Evolutionary conservation across 129 eudicot genomes (phyloP).

Genomic region (Centella asiatica): DNA sequence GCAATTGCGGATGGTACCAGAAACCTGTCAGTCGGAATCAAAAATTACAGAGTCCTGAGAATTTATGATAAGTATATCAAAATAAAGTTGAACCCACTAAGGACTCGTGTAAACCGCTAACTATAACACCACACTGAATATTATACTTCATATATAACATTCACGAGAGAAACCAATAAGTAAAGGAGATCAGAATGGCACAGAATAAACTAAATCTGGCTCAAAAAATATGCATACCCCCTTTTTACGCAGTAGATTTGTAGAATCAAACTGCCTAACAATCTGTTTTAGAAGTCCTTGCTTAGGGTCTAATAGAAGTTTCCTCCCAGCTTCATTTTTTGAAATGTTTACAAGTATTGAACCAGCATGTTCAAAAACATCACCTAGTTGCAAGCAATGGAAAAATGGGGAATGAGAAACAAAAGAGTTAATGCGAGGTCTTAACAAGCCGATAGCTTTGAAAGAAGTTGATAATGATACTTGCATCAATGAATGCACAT

Average conservation of each 20-base stretch:
- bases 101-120: too few relatives aligned
- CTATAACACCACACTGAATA: too few relatives aligned
- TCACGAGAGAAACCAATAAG: not conserved
- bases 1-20: slow-evolving; percentile 95
- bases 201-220: not conserved
- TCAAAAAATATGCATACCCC: slow-evolving; percentile 47
- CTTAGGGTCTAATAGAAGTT: slow-evolving; percentile 68
- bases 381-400: too few relatives aligned
- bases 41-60: not conserved
- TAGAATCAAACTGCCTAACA: slow-evolving; percentile 79
- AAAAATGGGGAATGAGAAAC: slow-evolving; percentile 19
- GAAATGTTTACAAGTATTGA: slow-evolving; percentile 88
- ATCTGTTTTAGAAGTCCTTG: slow-evolving; percentile 87
- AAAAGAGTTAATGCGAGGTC: not conserved
- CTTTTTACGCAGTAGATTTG: slow-evolving; percentile 65
- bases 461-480: not conserved
- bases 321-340: slow-evolving; percentile 66
- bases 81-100: too few relatives aligned
- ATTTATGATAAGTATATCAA: too few relatives aligned
- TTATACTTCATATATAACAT: not conserved
- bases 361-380: slow-evolving; percentile 94
- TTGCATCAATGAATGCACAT: not conserved
- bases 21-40: slow-evolving; percentile 35
- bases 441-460: not conserved
- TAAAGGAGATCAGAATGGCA: not conserved